Evolutionary conservation across 148 eudicot genomes (phyloP), one percentile per base, ranked within the genome.

Genomic region (Nyssa sinensis): DNA sequence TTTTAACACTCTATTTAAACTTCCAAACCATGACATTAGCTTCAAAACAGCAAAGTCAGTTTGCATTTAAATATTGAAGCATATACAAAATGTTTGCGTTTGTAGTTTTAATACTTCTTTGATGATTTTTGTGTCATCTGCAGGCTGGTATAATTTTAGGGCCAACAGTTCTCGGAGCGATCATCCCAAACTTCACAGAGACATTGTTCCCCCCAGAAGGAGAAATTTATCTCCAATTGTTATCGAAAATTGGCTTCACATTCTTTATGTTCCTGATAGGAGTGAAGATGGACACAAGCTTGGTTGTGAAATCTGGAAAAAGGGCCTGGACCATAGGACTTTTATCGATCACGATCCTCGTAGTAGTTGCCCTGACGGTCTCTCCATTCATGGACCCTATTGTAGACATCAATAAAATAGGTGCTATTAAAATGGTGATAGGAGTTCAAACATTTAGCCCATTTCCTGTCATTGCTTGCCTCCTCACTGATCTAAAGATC

Each of bases 121-220:
- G 66, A 4, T 39, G 24, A 58, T 53, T 34, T 1, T 51, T 66
- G 59, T 67, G 25, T 64, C 21, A 72, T 47, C 23, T 55, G 59
- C 71, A 82, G 85, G 82, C 80, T 44, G 85, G 82, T 37, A 39
- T 82, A 34, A 37, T 82, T 27, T 62, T 82, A 21, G 85, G 85
- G 34, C 79, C 79, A 62, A 82, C 80, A 21, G 13, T 82, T 62
- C 33, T 79, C 1, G 82, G 85, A 44, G 27, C 11, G 24, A 7
- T 41, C 34, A 37, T 75, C 53, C 66, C 72, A n/a, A 8, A 9
- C 14, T 29, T 64, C 16, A 1, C 49, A 21, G 3, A 9, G 0
- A 68, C 35, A 23, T 30, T 82, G 24, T 82, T 82, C 27, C 80
- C 82, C 23, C 5, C 4, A 37, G 71, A 75, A 34, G 85, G 85